Conservation (phyloP, 148 eudicot species). For the Fallopia convolvulus region DNA sequence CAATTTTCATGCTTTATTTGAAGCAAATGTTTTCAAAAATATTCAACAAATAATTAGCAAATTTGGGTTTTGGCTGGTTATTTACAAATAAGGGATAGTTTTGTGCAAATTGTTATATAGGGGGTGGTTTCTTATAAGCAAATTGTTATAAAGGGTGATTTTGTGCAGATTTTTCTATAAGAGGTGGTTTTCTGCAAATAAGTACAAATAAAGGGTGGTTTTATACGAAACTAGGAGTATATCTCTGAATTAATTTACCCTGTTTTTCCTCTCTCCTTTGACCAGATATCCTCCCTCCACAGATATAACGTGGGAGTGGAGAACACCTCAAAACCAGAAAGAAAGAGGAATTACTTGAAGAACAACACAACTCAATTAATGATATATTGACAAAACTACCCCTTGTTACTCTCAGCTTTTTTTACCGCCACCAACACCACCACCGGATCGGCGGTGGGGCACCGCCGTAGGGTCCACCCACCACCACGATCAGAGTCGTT, state of each 20-base stretch:
- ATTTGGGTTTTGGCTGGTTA: no score
- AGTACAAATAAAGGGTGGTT: no score
- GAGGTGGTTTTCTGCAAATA: no score
- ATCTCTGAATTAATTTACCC: background rate
- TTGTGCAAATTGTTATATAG: no score
- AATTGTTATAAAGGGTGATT: no score
- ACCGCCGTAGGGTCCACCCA: background rate
- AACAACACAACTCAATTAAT: background rate
- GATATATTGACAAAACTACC: background rate
- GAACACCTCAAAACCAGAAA: background rate
- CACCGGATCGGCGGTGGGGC: constrained; percentile 3
- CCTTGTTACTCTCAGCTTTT: background rate
- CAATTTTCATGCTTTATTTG: no score
- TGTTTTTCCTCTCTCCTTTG: constrained; percentile 1
- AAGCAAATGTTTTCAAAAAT: no score
- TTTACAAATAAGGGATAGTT: no score
- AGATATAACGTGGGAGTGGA: background rate
- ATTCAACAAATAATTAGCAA: no score
- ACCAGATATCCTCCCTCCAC: background rate
- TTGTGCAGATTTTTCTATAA: no score
- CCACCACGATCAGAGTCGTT: background rate
- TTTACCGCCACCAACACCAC: background rate
- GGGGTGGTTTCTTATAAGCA: no score
- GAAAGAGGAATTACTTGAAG: background rate
- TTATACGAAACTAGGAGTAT: background rate